Conservation (phyloP, 306 rosid genomes). For the Citrullus colocynthis region DNA sequence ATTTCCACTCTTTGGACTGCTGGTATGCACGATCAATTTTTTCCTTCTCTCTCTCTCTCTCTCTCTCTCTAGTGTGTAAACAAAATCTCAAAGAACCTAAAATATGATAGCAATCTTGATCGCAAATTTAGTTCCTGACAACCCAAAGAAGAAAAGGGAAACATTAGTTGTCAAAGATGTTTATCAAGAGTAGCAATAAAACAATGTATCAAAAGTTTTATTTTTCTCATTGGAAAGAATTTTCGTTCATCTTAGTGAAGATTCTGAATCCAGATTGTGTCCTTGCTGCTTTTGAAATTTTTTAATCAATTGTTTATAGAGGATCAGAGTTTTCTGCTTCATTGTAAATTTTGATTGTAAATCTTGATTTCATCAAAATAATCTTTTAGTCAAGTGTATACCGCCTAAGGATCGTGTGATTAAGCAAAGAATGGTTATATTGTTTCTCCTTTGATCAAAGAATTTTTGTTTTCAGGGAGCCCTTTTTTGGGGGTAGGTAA, state of each 20-base stretch:
- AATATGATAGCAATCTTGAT: neutral
- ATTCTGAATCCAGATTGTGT: neutral
- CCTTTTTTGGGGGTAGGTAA: too few species aligned
- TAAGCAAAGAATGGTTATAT: neutral
- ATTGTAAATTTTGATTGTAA: neutral
- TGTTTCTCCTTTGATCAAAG: neutral
- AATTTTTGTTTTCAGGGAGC: neutral
- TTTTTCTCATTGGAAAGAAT: neutral
- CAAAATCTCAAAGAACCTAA: neutral
- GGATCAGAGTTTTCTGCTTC: neutral
- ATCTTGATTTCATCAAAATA: neutral
- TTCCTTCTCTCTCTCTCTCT: neutral
- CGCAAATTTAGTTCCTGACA: neutral
- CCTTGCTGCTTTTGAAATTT: neutral
- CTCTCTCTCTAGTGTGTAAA: neutral
- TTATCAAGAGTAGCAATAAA: neutral
- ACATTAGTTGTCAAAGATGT: neutral
- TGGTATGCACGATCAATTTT: slow-evolving; percentile 38
- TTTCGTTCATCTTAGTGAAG: neutral
- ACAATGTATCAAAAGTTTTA: neutral
- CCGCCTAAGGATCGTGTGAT: neutral
- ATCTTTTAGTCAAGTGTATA: neutral
- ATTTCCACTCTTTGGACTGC: slow-evolving; percentile 61
- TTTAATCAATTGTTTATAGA: neutral
- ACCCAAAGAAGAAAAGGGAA: neutral